Percentiles rank a stretch among this genome's conserved stretches.
Evolutionary conservation across 805 yeast genomes (phyloP).

Genomic region (Ogataea nonfermentans): DNA sequence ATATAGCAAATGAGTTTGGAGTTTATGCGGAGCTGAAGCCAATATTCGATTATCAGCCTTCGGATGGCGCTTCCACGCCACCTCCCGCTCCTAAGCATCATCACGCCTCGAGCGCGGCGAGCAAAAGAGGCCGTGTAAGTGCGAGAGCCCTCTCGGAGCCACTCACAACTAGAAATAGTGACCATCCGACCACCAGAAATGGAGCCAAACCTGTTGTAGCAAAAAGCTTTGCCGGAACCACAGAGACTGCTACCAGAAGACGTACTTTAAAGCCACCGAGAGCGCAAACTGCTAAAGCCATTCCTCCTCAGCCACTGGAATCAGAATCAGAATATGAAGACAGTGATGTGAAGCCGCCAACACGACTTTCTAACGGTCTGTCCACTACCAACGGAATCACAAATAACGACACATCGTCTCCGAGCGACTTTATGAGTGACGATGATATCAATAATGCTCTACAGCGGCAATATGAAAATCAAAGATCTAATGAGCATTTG

Average conservation of each 20-base stretch:
- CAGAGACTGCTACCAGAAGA: constrained; percentile 5
- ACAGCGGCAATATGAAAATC: constrained; percentile 18
- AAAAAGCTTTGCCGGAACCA: constrained; percentile 2
- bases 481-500: constrained; percentile 4
- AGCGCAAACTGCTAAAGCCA: background rate
- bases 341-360: constrained; percentile 8
- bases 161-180: constrained; percentile 11
- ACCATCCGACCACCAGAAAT: background rate
- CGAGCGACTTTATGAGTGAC: constrained; percentile 55
- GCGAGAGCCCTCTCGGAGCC: constrained; percentile 14
- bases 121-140: constrained; percentile 28
- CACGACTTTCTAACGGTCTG: background rate
- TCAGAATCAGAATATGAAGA: constrained; percentile 12
- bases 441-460: constrained; percentile 46
- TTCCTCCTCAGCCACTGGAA: constrained; percentile 1
- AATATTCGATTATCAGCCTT: constrained; percentile 57
- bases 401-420: constrained; percentile 41
- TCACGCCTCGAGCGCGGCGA: constrained; percentile 52
- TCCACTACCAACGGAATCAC: constrained; percentile 7
- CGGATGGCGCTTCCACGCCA: constrained; percentile 50
- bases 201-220: constrained; percentile 2
- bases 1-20: constrained; percentile 61
- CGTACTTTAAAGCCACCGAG: constrained; percentile 11
- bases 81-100: constrained; percentile 67
- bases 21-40: constrained; percentile 63